These are phyloP conservation scores for Xylaria telfairii DNA, from an alignment of 495 filamentous ascomycete species.

Conservation along the genomic window DNA sequence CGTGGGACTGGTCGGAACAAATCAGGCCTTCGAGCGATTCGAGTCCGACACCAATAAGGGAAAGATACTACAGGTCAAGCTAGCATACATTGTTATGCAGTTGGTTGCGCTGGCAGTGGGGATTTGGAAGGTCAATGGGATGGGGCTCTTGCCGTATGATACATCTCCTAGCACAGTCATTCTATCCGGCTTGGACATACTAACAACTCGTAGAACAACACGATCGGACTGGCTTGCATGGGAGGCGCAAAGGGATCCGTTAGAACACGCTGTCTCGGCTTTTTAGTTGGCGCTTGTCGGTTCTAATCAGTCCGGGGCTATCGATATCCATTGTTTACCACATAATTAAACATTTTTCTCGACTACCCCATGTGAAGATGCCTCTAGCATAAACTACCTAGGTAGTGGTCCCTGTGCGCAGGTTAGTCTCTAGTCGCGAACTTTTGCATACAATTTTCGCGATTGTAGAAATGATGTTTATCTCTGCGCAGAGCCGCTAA, in stretches of 20 bases:
- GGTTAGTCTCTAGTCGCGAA: not conserved
- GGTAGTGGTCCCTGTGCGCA: not conserved
- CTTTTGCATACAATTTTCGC: not conserved
- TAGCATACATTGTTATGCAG: conserved; percentile 87
- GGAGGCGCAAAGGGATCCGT: conserved; percentile 78
- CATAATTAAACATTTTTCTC: not conserved
- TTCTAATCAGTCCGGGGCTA: not conserved
- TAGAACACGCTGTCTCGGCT: conserved; percentile 71
- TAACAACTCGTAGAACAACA: conserved; percentile 70
- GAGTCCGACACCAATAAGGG: conserved; percentile 79
- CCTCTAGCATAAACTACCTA: not conserved
- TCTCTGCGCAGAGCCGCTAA: no score
- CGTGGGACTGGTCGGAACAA: conserved; percentile 78
- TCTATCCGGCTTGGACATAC: conserved; percentile 11
- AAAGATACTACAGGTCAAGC: conserved; percentile 79
- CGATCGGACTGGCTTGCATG: conserved; percentile 95
- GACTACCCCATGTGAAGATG: not conserved
- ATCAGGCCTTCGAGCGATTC: conserved; percentile 82
- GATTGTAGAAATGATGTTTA: not conserved
- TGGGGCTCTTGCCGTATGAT: conserved; percentile 92
- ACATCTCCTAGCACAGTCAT: conserved; percentile 4
- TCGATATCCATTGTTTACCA: not conserved
- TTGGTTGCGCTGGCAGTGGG: conserved; percentile 80
- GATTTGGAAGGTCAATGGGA: conserved; percentile 95
- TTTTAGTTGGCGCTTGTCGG: conserved; percentile 44